Base-by-base conservation (phyloP, 768 basidiomycete species). In the Dentipellis sp. region DNA sequence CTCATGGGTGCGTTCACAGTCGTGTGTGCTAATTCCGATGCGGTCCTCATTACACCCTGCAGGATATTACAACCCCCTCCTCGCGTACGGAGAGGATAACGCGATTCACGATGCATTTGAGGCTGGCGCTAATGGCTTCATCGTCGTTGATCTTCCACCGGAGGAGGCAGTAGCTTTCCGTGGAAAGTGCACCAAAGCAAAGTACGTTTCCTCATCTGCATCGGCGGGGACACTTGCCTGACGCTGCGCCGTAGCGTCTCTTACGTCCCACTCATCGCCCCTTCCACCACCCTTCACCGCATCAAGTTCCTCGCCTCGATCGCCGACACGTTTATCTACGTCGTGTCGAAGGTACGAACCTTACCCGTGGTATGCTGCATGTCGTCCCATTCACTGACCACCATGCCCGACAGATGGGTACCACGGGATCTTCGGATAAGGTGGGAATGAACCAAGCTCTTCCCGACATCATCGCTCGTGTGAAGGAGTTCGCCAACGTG, bases 31-130 rank as follows among this genome's bases (percentile, higher is more conserved):
- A 53, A n/a, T n/a, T n/a, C n/a, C n/a, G n/a, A n/a, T n/a, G n/a
- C n/a, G n/a, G n/a, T n/a, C n/a, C n/a, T 4, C 52, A 19, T 50
- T 19, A 19, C 12, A 10, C 49, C 58, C 8, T 61, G 50, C 45
- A 98, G 95, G 95, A 36, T 99, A 99, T 73, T 98, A 97, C 71
- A 99, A 99, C 67, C 95, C 97, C 12, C 69, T 98, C 37, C 78
- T 98, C 45, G 91, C 94, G 0, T 95, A 97, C 64, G 94, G 94
- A 2, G 97, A 99, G 72, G 91, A 95, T 58, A 88, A 83, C 68
- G 88, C 95, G 4, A 93, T 98, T 22, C 81, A 84, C 54, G 94
- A 97, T 67, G 94, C 94, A 2, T 78, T 73, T 48, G 84, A 85
- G 56, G 93, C 92, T 16, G 95, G 95, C 14, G 97, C 92, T 0